Evolutionary conservation across 176 grass and related monocot genomes (phyloP).

Genomic region (Phragmites australis): DNA sequence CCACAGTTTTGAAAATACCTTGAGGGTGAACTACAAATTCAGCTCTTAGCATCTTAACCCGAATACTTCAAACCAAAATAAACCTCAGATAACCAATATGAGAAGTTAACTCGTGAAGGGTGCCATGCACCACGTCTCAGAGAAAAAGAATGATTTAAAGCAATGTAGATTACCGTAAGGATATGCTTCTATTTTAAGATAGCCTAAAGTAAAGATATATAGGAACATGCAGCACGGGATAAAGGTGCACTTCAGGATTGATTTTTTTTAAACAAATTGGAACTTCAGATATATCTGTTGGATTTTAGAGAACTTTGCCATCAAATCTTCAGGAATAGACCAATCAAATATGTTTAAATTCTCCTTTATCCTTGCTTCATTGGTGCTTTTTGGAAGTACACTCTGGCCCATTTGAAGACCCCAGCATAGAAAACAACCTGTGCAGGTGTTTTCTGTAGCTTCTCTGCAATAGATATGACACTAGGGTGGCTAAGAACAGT

Average conservation of each 20-base stretch:
- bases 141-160: neutral
- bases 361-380: constrained; percentile 49
- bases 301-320: constrained; percentile 45
- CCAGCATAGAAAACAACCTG: constrained; percentile 60
- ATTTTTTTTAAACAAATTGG: too few relatives aligned
- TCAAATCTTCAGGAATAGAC: constrained; percentile 56
- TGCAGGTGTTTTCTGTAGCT: constrained; percentile 53
- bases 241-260: too few relatives aligned
- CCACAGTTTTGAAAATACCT: constrained; percentile 46
- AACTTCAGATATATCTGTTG: constrained; percentile 34
- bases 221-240: neutral
- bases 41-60: constrained; percentile 38
- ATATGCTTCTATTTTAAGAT: neutral
- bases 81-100: constrained; percentile 2
- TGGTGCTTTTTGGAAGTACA: constrained; percentile 53
- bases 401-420: constrained; percentile 59
- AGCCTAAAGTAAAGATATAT: neutral
- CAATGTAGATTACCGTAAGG: neutral
- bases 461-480: constrained; percentile 47
- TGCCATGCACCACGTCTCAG: too few relatives aligned
- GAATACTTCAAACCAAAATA: constrained; percentile 24
- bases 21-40: constrained; percentile 31
- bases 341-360: constrained; percentile 54
- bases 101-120: neutral
- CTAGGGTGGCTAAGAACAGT: constrained; percentile 42